Percentiles rank a stretch among this genome's conserved stretches.
Evolutionary conservation across 2,329 filamentous ascomycete genomes (phyloP).

Genomic region (Bipolaris zeicola): DNA sequence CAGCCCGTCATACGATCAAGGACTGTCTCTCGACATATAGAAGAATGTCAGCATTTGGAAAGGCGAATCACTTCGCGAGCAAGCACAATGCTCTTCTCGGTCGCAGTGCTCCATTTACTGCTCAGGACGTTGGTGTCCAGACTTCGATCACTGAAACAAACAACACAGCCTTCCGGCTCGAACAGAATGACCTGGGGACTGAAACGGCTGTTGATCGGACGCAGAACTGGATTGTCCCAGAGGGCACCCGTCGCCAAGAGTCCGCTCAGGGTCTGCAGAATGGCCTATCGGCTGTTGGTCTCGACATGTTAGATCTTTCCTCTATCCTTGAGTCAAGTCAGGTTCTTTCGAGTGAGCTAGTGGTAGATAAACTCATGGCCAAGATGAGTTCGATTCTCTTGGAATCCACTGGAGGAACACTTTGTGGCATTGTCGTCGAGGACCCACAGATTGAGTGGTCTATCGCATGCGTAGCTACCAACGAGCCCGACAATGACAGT

Average conservation of each 20-base stretch:
- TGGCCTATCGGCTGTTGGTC: conserved; percentile 67
- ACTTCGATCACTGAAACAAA: conserved; percentile 65
- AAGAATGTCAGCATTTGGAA: conserved; percentile 70
- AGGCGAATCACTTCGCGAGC: conserved; percentile 70
- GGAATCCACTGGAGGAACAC: conserved; percentile 75
- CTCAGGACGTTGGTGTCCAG: conserved; percentile 69
- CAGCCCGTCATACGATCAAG: conserved; percentile 70
- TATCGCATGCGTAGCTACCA: conserved; percentile 74
- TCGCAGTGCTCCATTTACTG: conserved; percentile 65
- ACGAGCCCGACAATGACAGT: conserved; percentile 55
- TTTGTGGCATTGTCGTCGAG: conserved; percentile 75
- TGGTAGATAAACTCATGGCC: conserved; percentile 75
- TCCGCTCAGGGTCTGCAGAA: conserved; percentile 61
- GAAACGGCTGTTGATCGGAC: conserved; percentile 54
- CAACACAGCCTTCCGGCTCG: conserved; percentile 50
- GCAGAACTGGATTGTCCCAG: conserved; percentile 55
- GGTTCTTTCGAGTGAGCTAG: conserved; percentile 77
- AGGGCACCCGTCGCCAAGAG: conserved; percentile 49
- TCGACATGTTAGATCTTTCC: conserved; percentile 83
- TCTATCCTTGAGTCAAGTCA: conserved; percentile 80
- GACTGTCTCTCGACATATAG: conserved; percentile 72
- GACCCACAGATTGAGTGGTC: conserved; percentile 70
- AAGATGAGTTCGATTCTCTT: conserved; percentile 84
- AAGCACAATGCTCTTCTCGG: conserved; percentile 71
- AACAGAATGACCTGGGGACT: conserved; percentile 49